Conservation (phyloP, 139 green algal species). For the Chlamydomonas applanata region DNA sequence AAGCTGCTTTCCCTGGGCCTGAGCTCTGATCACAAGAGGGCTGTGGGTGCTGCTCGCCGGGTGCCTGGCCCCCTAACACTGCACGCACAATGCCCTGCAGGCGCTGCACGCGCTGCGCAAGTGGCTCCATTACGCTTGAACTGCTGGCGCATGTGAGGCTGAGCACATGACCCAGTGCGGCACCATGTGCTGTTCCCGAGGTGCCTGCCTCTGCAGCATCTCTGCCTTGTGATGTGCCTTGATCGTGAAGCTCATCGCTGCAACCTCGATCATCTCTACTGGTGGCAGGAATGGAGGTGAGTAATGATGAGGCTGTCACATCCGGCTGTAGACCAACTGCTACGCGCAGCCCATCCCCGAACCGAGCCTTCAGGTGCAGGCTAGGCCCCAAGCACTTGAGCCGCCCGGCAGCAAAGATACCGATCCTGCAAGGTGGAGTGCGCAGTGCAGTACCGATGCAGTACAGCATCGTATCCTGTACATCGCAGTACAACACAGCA, state of each 20-base stretch:
- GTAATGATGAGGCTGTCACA: not conserved
- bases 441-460: not conserved
- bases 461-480: too few species aligned
- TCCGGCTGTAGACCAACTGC: not conserved
- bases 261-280: too few species aligned
- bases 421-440: too few species aligned
- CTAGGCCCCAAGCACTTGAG: slow-evolving; percentile 8
- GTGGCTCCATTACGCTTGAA: not conserved
- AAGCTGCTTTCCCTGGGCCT: not conserved
- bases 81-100: not conserved
- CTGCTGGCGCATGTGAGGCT: not conserved
- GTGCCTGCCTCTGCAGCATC: not conserved
- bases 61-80: not conserved
- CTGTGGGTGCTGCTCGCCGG: not conserved
- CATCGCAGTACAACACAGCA: too few species aligned
- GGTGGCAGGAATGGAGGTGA: too few species aligned
- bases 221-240: too few species aligned
- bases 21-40: not conserved
- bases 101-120: too few species aligned
- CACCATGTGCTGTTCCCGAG: not conserved
- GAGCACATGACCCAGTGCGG: too few species aligned
- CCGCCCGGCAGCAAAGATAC: slow-evolving; percentile 20
- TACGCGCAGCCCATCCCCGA: slow-evolving; percentile 7
- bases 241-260: too few species aligned
- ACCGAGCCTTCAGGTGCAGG: slow-evolving; percentile 1